Conservation (phyloP, 768 basidiomycete genomes). For the Phallus indusiatus region DNA sequence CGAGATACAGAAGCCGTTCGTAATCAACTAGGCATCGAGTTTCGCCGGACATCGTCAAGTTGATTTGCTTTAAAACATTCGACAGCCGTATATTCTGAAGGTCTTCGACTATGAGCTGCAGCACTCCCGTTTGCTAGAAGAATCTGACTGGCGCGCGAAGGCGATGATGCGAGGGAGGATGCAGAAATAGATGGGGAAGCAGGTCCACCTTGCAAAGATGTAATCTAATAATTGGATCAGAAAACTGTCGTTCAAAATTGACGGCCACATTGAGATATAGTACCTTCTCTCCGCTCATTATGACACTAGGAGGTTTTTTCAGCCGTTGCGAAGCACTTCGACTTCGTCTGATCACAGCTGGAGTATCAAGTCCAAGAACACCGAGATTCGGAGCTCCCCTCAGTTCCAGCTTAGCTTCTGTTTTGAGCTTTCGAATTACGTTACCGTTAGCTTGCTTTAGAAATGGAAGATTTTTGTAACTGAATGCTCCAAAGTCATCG, state of each 20-base stretch:
- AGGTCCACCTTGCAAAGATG: conserved; percentile 51
- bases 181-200: conserved; percentile 89
- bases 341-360: conserved; percentile 32
- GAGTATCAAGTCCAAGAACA: conserved; percentile 10
- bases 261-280: conserved; percentile 3
- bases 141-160: conserved; percentile 58
- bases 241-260: neutral
- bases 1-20: conserved; percentile 77
- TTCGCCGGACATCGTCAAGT: conserved; percentile 60
- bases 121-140: conserved; percentile 63
- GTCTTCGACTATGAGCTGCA: conserved; percentile 65
- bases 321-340: conserved; percentile 75
- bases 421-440: conserved; percentile 90
- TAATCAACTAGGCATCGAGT: conserved; percentile 80
- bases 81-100: conserved; percentile 80
- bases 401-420: conserved; percentile 58
- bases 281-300: conserved; percentile 53
- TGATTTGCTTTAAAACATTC: conserved; percentile 83
- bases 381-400: conserved; percentile 18
- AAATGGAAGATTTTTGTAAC: conserved; percentile 93
- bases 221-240: conserved; percentile 27
- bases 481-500: conserved; percentile 96
- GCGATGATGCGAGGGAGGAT: conserved; percentile 84
- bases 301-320: conserved; percentile 74
- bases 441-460: conserved; percentile 98